A percentile compares a stretch with the other conserved stretches of the same genome.
These are phyloP conservation scores for Protomyces inouyei DNA, from an alignment of 1,139 yeast genomes.

Conservation along the genomic window DNA sequence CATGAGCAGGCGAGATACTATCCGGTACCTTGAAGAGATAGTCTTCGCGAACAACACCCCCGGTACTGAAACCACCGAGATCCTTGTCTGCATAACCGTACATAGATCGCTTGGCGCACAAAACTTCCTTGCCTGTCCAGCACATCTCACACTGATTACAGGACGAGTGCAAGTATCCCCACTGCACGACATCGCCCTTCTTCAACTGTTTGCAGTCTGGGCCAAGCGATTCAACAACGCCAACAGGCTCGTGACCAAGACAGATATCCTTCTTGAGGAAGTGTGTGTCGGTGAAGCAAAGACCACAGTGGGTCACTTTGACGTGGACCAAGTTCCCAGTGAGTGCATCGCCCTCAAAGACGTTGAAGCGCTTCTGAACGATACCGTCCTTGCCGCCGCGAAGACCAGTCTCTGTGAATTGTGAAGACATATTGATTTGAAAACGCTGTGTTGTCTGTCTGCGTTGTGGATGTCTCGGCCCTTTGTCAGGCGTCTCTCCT, in stretches of 20 bases:
- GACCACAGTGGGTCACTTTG: slow-evolving; percentile 47
- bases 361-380: slow-evolving; percentile 7
- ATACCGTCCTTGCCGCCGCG: slow-evolving; percentile 4
- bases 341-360: not conserved
- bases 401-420: not conserved
- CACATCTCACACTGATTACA: slow-evolving; percentile 51
- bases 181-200: slow-evolving; percentile 52
- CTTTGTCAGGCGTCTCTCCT: too few species aligned
- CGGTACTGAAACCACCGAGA: slow-evolving; percentile 17
- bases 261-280: slow-evolving; percentile 38
- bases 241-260: slow-evolving; percentile 53
- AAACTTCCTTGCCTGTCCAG: slow-evolving; percentile 45
- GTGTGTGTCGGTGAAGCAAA: slow-evolving; percentile 58
- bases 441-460: too few species aligned
- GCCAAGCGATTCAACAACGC: slow-evolving; percentile 42
- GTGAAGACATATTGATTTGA: not conserved
- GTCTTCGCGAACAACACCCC: slow-evolving; percentile 36
- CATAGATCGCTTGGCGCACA: slow-evolving; percentile 13
- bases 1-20: slow-evolving; percentile 42
- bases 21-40: slow-evolving; percentile 53
- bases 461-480: too few species aligned
- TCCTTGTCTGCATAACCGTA: slow-evolving; percentile 13
- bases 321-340: slow-evolving; percentile 41
- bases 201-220: slow-evolving; percentile 36
- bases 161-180: slow-evolving; percentile 52